Base-by-base conservation (phyloP, 345 rosid species). In the Turnera subulata region DNA sequence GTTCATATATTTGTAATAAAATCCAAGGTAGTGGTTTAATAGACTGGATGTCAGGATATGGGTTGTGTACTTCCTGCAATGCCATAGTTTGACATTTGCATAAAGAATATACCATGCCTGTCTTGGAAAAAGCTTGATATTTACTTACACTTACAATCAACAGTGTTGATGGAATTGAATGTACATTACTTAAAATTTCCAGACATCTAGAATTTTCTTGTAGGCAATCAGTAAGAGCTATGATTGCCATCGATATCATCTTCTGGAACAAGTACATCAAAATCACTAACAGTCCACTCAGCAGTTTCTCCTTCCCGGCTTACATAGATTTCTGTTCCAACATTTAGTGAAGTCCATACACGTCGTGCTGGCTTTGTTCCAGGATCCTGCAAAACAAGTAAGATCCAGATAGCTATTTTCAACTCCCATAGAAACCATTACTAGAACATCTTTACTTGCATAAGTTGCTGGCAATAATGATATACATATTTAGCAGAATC, bases 201-300 rank as follows among this genome's bases (percentile, higher is more conserved):
- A 4, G 14, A 11, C 5, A 13, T 8, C 12, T 9, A 42, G 4
- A 6, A 11, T 11, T 42, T 42, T 15, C 14, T 42, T 10, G 45
- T 11, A 42, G n/a, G n/a, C 14, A 42, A 8, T 11, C 2, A 42
- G n/a, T 4, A 42, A 42, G 45, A 42, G 5, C 12, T 5, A 42
- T 11, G 45, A 42, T 15, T 15, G 12, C n/a, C 55, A 19, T 24
- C 0, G 2, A 15, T 12, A 55, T 18, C 33, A 25, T 48, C 68
- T 49, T 64, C 56, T 40, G 68, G 68, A 50, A 64, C 62, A 25
- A 64, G 23, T 11, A 67, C 72, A 58, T 67, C 66, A 32, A 67
- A 67, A 49, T 67, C 66, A 22, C 72, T 67, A 3, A 67, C 56
- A 16, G 66, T 54, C 72, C 72, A 67, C 35, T 67, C 72, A 15